Evolutionary conservation across 371 early-diverging fungal genomes (phyloP), one percentile per base, ranked within the genome.

Genomic region (Agmasoma carcini): DNA sequence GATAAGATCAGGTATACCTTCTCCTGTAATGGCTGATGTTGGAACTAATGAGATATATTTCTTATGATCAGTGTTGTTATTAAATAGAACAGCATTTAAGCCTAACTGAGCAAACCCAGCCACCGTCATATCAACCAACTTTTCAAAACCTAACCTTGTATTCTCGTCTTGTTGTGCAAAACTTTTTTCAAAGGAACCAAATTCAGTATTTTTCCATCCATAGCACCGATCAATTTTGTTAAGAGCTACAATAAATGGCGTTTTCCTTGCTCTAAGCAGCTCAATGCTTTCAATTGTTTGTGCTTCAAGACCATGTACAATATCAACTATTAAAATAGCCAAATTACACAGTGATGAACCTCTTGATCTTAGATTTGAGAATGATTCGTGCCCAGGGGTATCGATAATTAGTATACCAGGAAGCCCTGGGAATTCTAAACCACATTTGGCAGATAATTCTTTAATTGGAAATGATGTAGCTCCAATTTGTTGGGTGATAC

Each of bases 401-500:
- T 99, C 99, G 66, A 99, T 97, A 58, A 96, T 79, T 61, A 99
- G 78, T 31, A 99, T 79, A 70, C 98, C 99, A 25, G 99, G 97
- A 23, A 99, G 78, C 69, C 87, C 87, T 72, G 80, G 73, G 37
- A 77, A 65, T 62, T 72, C 51, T 53, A 67, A 19, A 65, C 79
- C 75, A 36, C 55, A 65, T 61, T 73, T 71, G 46, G 61, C 79
- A 0, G 81, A 81, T 15, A 98, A 85, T 33, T 88, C 86, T 29
- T 86, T 84, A 50, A 84, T 79, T 19, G 99, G 99, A 83, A 98
- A 95, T 78, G 87, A 98, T 19, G 99, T 97, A 27, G 99, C 99
- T 76, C 99, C 99, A 63, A 98, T 98, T 73, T 98, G 99, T 77
- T 98, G 99, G 26, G 99, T 98, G 73, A 98, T 98, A 75, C 99